Base-by-base conservation (phyloP, 2,329 filamentous ascomycete genomes). In the Talaromyces sp. region DNA sequence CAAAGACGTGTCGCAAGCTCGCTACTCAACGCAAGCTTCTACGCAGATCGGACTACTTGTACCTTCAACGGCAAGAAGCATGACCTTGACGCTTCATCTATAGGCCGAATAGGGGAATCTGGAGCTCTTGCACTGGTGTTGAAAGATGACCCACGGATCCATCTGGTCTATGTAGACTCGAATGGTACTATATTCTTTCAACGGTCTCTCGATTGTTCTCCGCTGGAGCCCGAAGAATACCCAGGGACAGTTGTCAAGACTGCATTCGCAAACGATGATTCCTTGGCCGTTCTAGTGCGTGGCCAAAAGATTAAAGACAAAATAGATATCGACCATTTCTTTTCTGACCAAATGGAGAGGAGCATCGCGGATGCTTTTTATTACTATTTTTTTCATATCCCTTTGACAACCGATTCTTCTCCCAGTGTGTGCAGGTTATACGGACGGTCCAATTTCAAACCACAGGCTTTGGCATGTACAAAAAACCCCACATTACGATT, bases 1-100 rank as follows among this genome's bases (percentile, higher is more conserved):
- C 69, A 70, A 27, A 63, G 63, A 34, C 66, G 72, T 16, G 71
- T 76, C 8, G 66, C 66, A 10, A 64, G 65, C 34, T 68, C 75
- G 58, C 64, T 79, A 7, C 75, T 72, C 60, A 75, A 76, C 6
- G 73, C 73, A 1, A 70, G 75, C 56, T 72, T 72, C 61, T 61
- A 71, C 59, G 70, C 73, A 12, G 66, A 72, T 28, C 67, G 69
- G 62, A 71, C 67, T 18, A 65, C 68, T 14, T 71, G 74, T 57
- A 64, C 64, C 2, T 72, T 73, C 36, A 65, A 65, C 9, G 64
- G 61, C 28, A 65, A 68, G 18, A 59, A 60, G 14, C 69, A 78
- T 16, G 69, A 78, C 61, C 65, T 67, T 4, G 66, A 65, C 12
- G 76, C 77, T 30, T 79, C 74, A 5, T 67, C 68, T 5, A 59